Percentiles rank a stretch among this genome's conserved stretches.
These are phyloP conservation scores for Russula lepida DNA, from an alignment of 768 basidiomycete species.

Conservation along the genomic window DNA sequence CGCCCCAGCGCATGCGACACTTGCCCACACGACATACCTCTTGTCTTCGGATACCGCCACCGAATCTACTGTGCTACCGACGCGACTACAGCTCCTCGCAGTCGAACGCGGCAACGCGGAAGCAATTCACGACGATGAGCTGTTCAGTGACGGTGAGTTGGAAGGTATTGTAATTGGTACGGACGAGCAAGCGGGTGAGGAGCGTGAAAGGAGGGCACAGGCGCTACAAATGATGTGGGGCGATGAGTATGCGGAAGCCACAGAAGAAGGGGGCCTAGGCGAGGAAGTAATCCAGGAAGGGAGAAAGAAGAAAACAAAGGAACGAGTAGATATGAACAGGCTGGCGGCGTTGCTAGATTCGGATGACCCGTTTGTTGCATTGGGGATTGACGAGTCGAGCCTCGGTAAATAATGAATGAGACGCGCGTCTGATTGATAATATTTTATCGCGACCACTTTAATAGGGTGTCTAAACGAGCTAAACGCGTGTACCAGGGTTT, in stretches of 20 bases:
- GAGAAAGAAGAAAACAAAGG: slow-evolving; percentile 29
- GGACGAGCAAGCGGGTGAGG: slow-evolving; percentile 22
- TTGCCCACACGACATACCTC: slow-evolving; percentile 38
- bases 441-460: too few species aligned
- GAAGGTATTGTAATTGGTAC: slow-evolving; percentile 49
- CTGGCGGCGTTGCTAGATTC: slow-evolving; percentile 41
- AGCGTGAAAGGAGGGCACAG: slow-evolving; percentile 17
- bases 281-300: slow-evolving; percentile 12
- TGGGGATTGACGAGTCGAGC: background rate
- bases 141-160: slow-evolving; percentile 62
- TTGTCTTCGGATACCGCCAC: slow-evolving; percentile 37
- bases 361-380: background rate
- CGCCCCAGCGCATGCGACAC: background rate
- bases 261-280: slow-evolving; percentile 1
- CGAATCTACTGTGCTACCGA: slow-evolving; percentile 32
- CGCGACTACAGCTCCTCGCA: slow-evolving; percentile 58
- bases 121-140: slow-evolving; percentile 56
- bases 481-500: background rate
- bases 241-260: slow-evolving; percentile 5
- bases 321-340: slow-evolving; percentile 49
- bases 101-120: slow-evolving; percentile 49
- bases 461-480: background rate
- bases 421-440: too few species aligned
- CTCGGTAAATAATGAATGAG: too few species aligned
- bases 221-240: slow-evolving; percentile 15